Evolutionary conservation across 1,139 yeast species (phyloP).

Genomic region (Kurtzmaniella natalensis): DNA sequence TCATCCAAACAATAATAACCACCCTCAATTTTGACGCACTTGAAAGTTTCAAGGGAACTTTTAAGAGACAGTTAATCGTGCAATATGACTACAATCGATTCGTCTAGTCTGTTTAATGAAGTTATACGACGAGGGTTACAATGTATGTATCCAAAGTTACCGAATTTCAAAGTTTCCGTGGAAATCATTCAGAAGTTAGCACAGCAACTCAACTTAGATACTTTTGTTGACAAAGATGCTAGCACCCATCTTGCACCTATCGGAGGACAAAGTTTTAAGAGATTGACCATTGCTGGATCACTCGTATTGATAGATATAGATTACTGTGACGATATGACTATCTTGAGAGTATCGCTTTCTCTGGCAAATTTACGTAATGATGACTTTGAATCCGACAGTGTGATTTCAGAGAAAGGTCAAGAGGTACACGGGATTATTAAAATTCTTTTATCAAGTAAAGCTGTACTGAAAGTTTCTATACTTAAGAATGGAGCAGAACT

Average conservation of each 20-base stretch:
- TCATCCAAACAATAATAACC: too few species aligned
- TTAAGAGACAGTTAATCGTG: too few species aligned
- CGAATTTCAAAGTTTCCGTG: constrained; percentile 30
- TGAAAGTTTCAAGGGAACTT: too few species aligned
- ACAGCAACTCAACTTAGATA: constrained; percentile 38
- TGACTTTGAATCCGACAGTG: constrained; percentile 7
- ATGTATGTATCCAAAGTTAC: constrained; percentile 29
- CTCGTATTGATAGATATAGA: constrained; percentile 41
- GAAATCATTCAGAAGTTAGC: constrained; percentile 39
- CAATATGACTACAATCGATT: constrained; percentile 1
- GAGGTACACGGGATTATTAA: not conserved
- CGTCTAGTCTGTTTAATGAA: constrained; percentile 14
- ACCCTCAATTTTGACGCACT: too few species aligned
- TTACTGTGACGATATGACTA: constrained; percentile 22
- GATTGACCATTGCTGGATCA: constrained; percentile 43
- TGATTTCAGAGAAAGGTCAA: not conserved
- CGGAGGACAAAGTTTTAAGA: constrained; percentile 17
- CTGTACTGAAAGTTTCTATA: constrained; percentile 3
- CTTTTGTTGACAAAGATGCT: constrained; percentile 39
- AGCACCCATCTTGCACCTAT: constrained; percentile 23
- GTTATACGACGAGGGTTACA: constrained; percentile 27
- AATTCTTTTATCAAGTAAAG: not conserved
- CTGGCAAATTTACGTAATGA: constrained; percentile 25
- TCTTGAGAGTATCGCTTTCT: constrained; percentile 32
- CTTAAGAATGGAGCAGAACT: constrained; percentile 19